phyloP scores from a whole-genome alignment of 1,284 basidiomycete genomes.

The Pterulicium gracile region DNA sequence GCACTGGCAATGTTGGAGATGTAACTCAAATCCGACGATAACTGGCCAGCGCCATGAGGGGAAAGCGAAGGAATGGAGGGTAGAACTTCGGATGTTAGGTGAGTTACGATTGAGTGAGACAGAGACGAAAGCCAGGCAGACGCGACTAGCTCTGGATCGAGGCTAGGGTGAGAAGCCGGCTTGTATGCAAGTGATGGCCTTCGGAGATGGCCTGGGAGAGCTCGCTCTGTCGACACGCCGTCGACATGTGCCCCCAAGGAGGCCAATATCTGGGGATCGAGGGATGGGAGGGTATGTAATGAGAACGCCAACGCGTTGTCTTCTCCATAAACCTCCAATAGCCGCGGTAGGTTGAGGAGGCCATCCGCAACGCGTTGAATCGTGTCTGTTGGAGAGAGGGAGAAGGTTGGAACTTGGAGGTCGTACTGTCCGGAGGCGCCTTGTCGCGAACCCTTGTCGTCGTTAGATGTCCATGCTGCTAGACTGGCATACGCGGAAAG shows the following conservation, averaged over 20 bases:
- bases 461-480: slow-evolving; percentile 53
- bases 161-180: slow-evolving; percentile 20
- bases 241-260: slow-evolving; percentile 27
- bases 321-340: slow-evolving; percentile 91
- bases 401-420: slow-evolving; percentile 85
- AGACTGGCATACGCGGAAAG: slow-evolving; percentile 65
- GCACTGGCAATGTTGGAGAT: slow-evolving; percentile 86
- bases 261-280: slow-evolving; percentile 49
- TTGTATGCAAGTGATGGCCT: slow-evolving; percentile 23
- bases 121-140: slow-evolving; percentile 86
- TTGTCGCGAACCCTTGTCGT: slow-evolving; percentile 28
- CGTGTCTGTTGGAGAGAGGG: slow-evolving; percentile 80
- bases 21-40: slow-evolving; percentile 84
- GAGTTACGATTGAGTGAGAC: slow-evolving; percentile 66
- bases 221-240: slow-evolving; percentile 16
- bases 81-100: slow-evolving; percentile 60
- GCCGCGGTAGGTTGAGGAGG: slow-evolving; percentile 81
- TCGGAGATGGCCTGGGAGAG: slow-evolving; percentile 20
- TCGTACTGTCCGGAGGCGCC: slow-evolving; percentile 34
- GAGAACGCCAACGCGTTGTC: slow-evolving; percentile 88
- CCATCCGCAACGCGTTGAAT: slow-evolving; percentile 89
- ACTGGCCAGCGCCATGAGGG: slow-evolving; percentile 65
- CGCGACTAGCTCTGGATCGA: slow-evolving; percentile 70
- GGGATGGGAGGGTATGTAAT: slow-evolving; percentile 69
- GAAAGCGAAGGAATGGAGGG: slow-evolving; percentile 52